Evolutionary conservation across 1,139 yeast species (phyloP), one percentile per base, ranked within the genome.

Genomic region (Pichia sp.): DNA sequence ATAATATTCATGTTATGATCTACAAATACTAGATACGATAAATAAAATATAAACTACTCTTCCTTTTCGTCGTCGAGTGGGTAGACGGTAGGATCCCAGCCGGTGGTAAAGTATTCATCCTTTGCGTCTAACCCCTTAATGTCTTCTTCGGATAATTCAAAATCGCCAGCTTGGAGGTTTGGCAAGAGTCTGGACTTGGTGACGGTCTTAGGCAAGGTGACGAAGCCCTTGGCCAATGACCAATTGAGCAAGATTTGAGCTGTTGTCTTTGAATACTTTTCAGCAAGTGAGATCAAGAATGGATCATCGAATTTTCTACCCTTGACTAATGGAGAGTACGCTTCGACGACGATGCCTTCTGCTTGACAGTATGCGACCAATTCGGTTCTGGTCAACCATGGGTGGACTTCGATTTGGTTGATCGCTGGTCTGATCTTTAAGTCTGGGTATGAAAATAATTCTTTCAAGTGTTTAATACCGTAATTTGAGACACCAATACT

Each of bases 131-230:
- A 49, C n/a, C 38, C 28, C 14, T 46, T 41, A 15, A 58, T 35
- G 47, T 70, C 74, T 24, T 65, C 67, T 9, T 53, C 48, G 10
- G 54, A 31, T 45, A 84, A 62, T 46, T 74, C 74, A 57, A 82
- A 54, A 32, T 58, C 60, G 10, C 20, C 39, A 20, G 50, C 17
- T 28, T 59, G 56, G 24, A 61, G 47, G 58, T 70, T 69, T 62
- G 77, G 63, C 56, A 68, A 50, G 58, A 81, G 51, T 65, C 91
- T 72, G n/a, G 67, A 67, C 9, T 67, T 67, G n/a, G 75, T 76
- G 28, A 70, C 75, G 2, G 89, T 73, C 64, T 85, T 86, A 27
- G 85, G 91, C 53, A 87, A 69, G 8, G 83, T 83, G 36, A 85
- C 71, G 58, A 76, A 79, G 0, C 87, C 87, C 55, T 77, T 76